Base-by-base conservation (phyloP, 2,329 filamentous ascomycete species). In the Aspergillus sclerotialis region DNA sequence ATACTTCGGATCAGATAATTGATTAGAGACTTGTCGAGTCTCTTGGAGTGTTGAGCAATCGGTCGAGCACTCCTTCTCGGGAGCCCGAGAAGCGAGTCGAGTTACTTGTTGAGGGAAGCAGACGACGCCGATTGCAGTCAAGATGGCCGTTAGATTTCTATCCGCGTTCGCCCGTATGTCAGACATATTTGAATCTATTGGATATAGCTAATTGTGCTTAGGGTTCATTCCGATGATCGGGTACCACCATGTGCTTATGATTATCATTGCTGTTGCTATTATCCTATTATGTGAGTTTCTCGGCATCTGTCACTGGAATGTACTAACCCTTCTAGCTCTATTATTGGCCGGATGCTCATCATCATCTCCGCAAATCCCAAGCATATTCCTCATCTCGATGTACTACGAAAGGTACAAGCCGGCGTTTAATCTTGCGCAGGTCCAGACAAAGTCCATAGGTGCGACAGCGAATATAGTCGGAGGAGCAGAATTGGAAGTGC, bases 351-450 rank as follows among this genome's bases (percentile, higher is more conserved):
- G 92, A 53, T 98, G 92, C 66, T 96, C 92, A 4, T 96, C 90
- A 7, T 94, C 90, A 26, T 95, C 90, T 33, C 92, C 90, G 2
- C 71, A 94, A 36, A 95, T 98, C 51, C 92, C 92, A 16, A 80
- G 82, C 57, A 96, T 98, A 64, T 98, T 95, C 74, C 79, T 98
- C 49, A 85, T 98, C 46, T 94, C 89, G n/a, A 78, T 98, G 53
- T 96, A 94, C 76, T 98, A 95, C 70, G 71, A 94, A 60, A 72
- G 76, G 43, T 95, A 95, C 67, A 78, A 80, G 13, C 85, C 92
- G 3, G 70, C 76, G 17, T 90, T 90, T 48, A 80, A 85, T 50
- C 84, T 87, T 4, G 76, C 90, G 7, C 90, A 96, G 67, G 88
- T 94, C 48, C 81, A 94, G 60, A 94, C 93, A 42, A 85, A 83